Percentiles rank a stretch among this genome's conserved stretches.
phyloP scores from a whole-genome alignment of 1,139 yeast genomes.

The Yamadazyma taylorii region DNA sequence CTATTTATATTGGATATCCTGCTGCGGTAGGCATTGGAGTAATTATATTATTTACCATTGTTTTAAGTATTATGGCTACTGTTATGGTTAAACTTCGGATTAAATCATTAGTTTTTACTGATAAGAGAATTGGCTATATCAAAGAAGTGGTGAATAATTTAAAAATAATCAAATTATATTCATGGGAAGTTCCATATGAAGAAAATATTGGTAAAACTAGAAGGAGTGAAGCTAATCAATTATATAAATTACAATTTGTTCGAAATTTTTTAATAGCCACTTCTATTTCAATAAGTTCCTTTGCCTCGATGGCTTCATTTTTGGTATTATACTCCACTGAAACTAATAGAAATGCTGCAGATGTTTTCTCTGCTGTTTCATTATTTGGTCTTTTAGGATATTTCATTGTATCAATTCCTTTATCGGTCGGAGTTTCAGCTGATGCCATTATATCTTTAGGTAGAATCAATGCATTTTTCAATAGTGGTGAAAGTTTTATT shows the following conservation, averaged over 20 bases:
- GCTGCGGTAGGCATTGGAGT: constrained; percentile 37
- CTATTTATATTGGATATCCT: constrained; percentile 35
- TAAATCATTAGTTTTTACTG: constrained; percentile 32
- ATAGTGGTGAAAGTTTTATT: constrained; percentile 26
- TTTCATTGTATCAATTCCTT: constrained; percentile 63
- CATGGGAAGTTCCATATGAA: constrained; percentile 69
- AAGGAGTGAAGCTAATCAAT: constrained; percentile 47
- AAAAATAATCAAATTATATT: constrained; percentile 40
- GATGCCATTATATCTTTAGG: constrained; percentile 68
- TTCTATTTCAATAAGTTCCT: constrained; percentile 58
- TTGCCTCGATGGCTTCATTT: constrained; percentile 74
- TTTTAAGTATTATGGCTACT: constrained; percentile 24
- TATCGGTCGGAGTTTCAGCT: constrained; percentile 64
- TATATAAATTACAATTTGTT: constrained; percentile 50
- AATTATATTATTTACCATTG: constrained; percentile 25
- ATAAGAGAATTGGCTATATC: constrained; percentile 31
- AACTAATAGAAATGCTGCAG: constrained; percentile 58
- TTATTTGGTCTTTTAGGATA: constrained; percentile 62
- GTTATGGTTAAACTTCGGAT: constrained; percentile 28
- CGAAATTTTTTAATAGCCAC: constrained; percentile 61
- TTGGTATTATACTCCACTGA: constrained; percentile 59
- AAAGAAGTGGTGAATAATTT: constrained; percentile 38
- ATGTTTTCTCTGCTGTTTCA: constrained; percentile 77
- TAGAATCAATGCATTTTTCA: constrained; percentile 57
- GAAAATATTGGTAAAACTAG: constrained; percentile 49